These are phyloP conservation scores for Henckelia pumila DNA, from an alignment of 257 asterid species.

Conservation along the genomic window DNA sequence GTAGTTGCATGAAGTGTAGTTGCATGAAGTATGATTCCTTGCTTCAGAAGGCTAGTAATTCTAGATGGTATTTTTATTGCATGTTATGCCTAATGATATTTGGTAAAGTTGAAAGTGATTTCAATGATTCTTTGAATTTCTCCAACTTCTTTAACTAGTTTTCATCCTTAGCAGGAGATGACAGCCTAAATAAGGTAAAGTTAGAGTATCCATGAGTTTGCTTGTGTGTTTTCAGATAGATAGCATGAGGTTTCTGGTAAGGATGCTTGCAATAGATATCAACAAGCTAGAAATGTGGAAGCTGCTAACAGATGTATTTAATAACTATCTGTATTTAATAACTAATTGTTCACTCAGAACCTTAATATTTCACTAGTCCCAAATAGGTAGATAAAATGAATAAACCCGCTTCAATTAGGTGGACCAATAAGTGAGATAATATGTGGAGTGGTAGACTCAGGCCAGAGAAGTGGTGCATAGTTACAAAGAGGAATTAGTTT, in stretches of 20 bases:
- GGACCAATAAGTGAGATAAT: neutral
- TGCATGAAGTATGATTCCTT: neutral
- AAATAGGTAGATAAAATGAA: neutral
- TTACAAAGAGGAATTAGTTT: neutral
- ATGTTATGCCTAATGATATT: neutral
- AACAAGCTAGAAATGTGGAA: neutral
- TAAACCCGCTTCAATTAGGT: neutral
- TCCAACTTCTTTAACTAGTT: neutral
- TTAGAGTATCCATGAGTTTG: neutral
- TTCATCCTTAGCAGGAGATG: slow-evolving; percentile 5
- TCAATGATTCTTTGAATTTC: neutral
- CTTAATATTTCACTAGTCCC: neutral
- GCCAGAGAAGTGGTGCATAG: neutral
- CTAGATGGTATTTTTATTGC: neutral
- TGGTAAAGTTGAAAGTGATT: slow-evolving; percentile 7
- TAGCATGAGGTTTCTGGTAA: slow-evolving; percentile 7
- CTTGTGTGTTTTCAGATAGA: neutral
- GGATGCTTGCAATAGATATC: neutral
- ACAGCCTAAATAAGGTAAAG: slow-evolving; percentile 1
- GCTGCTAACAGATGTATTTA: neutral
- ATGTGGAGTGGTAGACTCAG: neutral
- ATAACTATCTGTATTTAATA: neutral
- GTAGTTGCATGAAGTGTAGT: neutral
- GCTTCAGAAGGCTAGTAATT: slow-evolving; percentile 2
- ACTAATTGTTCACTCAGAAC: neutral